Percentiles rank a stretch among this genome's conserved stretches.
Conservation (phyloP, 2,329 filamentous ascomycete species). For the Diaporthe citrichinensis region DNA sequence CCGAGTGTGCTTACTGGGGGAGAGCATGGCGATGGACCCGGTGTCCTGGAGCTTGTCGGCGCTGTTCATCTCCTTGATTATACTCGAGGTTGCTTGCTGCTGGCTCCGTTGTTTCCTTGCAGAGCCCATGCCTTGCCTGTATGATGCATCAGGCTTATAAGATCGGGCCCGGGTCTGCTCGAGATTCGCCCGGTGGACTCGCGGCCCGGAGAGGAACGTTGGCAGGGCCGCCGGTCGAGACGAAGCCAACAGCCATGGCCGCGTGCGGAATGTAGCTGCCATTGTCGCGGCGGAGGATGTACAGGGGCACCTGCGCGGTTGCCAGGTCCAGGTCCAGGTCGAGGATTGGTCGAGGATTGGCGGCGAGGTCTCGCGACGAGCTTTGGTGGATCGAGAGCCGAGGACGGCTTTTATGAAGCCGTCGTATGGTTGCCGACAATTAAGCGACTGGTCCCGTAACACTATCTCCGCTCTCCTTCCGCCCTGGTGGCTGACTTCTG, state of each 20-base stretch:
- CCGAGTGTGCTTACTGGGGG: constrained; percentile 29
- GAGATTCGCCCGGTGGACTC: constrained; percentile 16
- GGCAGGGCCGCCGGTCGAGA: background rate
- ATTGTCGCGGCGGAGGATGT: constrained; percentile 20
- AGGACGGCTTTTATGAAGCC: background rate
- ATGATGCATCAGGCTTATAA: constrained; percentile 24
- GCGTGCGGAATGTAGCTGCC: constrained; percentile 42
- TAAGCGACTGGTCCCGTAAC: background rate
- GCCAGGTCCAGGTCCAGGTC: background rate
- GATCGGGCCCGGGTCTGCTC: constrained; percentile 31
- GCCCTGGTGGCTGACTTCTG: constrained; percentile 9
- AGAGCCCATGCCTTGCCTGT: constrained; percentile 8
- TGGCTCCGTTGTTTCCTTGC: background rate
- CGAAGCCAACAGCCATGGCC: constrained; percentile 37
- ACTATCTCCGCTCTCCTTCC: constrained; percentile 20
- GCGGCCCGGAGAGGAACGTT: constrained; percentile 22
- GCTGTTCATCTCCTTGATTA: constrained; percentile 8
- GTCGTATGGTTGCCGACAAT: constrained; percentile 1
- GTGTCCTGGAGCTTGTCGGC: background rate
- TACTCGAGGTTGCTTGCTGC: constrained; percentile 33
- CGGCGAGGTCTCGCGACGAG: background rate
- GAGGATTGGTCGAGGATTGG: background rate
- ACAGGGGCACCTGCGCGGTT: background rate
- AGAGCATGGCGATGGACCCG: constrained; percentile 22
- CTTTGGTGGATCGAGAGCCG: background rate